Evolutionary conservation across 345 rosid species (phyloP).

Genomic region (Heritiera fomes): DNA sequence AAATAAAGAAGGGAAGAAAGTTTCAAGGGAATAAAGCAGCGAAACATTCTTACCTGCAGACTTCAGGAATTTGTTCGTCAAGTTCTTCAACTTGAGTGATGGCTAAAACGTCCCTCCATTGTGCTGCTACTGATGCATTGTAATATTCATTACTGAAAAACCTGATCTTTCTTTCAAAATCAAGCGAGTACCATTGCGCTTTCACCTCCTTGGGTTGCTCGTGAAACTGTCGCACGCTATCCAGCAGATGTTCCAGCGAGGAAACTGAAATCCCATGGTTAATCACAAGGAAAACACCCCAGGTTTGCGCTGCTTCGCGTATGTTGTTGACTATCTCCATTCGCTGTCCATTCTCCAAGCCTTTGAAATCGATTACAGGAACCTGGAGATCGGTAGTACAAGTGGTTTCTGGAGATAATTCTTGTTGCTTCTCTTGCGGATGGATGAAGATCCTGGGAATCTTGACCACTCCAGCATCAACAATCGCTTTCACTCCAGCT

Average conservation of each 20-base stretch:
- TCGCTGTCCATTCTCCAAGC: constrained; percentile 8
- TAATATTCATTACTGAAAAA: too few species aligned
- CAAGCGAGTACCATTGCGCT: too few species aligned
- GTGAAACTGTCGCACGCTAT: background rate
- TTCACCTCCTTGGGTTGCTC: background rate
- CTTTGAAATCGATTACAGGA: constrained; percentile 35
- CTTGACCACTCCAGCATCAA: background rate
- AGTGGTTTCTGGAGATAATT: background rate
- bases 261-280: constrained; percentile 3
- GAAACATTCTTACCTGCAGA: too few species aligned
- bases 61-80: too few species aligned
- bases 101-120: too few species aligned
- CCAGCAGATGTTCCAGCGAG: background rate
- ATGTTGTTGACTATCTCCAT: background rate
- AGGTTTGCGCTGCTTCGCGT: constrained; percentile 5
- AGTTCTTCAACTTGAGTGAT: too few species aligned
- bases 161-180: too few species aligned
- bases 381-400: constrained; percentile 15
- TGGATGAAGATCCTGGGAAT: constrained; percentile 8
- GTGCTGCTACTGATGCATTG: too few species aligned
- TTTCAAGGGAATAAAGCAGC: background rate
- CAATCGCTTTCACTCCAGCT: constrained; percentile 18
- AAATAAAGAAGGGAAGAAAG: too few species aligned
- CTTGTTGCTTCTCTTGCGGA: constrained; percentile 8
- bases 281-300: constrained; percentile 2